These are phyloP conservation scores for Kuraishia borneana DNA, from an alignment of 805 yeast genomes.

Conservation along the genomic window DNA sequence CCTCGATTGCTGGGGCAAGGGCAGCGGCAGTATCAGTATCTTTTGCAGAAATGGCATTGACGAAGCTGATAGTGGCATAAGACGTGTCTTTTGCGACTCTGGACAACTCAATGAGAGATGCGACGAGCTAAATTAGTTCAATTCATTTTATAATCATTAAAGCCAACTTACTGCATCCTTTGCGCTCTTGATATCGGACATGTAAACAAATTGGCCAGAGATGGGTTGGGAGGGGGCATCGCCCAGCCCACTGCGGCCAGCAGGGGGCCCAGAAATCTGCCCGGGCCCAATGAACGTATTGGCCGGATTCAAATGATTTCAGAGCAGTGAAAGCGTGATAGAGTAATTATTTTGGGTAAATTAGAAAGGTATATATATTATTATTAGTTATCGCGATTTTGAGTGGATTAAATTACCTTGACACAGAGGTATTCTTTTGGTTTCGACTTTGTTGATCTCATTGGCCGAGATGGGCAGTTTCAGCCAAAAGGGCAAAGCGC, in stretches of 20 bases:
- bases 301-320: too few relatives aligned
- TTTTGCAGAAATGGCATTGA: slow-evolving; percentile 38
- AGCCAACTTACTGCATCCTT: slow-evolving; percentile 24
- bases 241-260: neutral
- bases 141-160: neutral
- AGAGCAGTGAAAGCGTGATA: neutral
- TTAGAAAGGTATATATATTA: too few relatives aligned
- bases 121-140: slow-evolving; percentile 39
- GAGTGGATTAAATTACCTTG: too few relatives aligned
- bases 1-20: neutral
- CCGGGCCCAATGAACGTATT: neutral
- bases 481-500: neutral
- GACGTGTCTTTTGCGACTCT: slow-evolving; percentile 85
- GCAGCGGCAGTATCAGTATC: slow-evolving; percentile 10
- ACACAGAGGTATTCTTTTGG: too few relatives aligned
- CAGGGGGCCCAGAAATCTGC: neutral
- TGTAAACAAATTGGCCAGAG: neutral
- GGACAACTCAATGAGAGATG: slow-evolving; percentile 71
- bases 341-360: neutral
- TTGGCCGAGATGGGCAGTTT: neutral
- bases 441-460: neutral
- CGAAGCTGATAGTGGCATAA: slow-evolving; percentile 65
- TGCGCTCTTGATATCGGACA: slow-evolving; percentile 19
- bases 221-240: neutral
- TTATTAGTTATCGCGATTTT: too few relatives aligned